Evolutionary conservation across 2,329 filamentous ascomycete genomes (phyloP).

Genomic region (Botrytis elliptica): DNA sequence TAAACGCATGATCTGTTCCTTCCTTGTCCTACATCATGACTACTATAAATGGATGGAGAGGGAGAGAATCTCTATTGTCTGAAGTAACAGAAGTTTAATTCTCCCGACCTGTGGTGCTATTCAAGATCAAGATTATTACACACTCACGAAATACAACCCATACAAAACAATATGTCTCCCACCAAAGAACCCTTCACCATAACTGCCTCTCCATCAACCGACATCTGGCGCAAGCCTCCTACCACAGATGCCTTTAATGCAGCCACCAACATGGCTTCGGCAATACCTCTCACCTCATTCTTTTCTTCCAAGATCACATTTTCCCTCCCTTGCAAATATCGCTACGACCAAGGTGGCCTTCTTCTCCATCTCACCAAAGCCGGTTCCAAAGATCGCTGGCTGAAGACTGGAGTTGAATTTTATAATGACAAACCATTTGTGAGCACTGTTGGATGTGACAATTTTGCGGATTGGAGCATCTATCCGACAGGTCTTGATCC

Average conservation of each 20-base stretch:
- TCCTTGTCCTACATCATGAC: not conserved
- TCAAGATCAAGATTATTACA: not conserved
- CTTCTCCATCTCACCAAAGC: slow-evolving; percentile 7
- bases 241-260: slow-evolving; percentile 17
- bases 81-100: not conserved
- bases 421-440: slow-evolving; percentile 7
- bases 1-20: not conserved
- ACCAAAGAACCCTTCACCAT: slow-evolving; percentile 15
- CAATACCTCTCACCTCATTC: slow-evolving; percentile 8
- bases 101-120: not conserved
- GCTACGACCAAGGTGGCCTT: slow-evolving; percentile 19
- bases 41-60: not conserved
- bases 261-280: not conserved
- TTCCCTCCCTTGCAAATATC: slow-evolving; percentile 7
- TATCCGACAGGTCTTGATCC: not conserved
- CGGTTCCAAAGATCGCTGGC: slow-evolving; percentile 4
- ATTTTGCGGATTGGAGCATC: slow-evolving; percentile 15
- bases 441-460: slow-evolving; percentile 15
- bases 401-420: slow-evolving; percentile 18
- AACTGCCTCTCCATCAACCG: slow-evolving; percentile 1
- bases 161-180: not conserved
- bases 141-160: not conserved
- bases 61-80: not conserved
- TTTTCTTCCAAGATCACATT: slow-evolving; percentile 4
- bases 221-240: slow-evolving; percentile 21